Base-by-base conservation (phyloP, 805 yeast species). In the Clavispora asparagi region DNA sequence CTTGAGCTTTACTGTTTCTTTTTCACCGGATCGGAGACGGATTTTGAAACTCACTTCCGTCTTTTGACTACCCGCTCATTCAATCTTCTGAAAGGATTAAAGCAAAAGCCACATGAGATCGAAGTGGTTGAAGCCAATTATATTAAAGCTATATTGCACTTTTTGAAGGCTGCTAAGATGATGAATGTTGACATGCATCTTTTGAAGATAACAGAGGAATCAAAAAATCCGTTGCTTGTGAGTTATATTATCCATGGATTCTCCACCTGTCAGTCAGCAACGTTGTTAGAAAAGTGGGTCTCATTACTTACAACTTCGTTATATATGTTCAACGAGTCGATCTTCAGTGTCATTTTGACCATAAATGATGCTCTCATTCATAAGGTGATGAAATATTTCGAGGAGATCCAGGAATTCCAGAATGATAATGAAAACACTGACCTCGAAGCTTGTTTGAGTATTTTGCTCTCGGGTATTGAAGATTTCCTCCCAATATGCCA, bases 401-500 rank as follows among this genome's bases (percentile, higher is more conserved):
- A 53, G 1, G 51, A 50, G 8, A 51, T 71, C 9, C 55, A 59
- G 26, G 43, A 32, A 0, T 56, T 55, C 36, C 47, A 52, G 9
- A 40, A 46, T 3, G 44, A 55, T 17, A 48, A 49, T 13, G 51
- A 50, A 2, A 46, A 55, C 10, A 50, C 53, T 11, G 67, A 68
- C 42, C 72, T 77, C 6, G 80, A 77, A 10, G 58, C 71, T 1
- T 62, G 61, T 64, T 72, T 58, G 65, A 76, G 48, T 64, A 81
- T 30, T 62, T 79, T 50, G 58, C 78, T 42, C 59, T 74, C 74
- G 12, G 91, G 92, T 0, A 58, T 88, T 23, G 91, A 88, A 56
- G 85, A 82, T 43, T 62, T 89, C 10, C 59, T 89, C 32, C 71
- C 76, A 1, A 66, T 76, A 1, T 74, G 86, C 9, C 88, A 85